Evolutionary conservation across 179 eudicot genomes (phyloP), one percentile per base, ranked within the genome.

Genomic region (Silene vulgaris): DNA sequence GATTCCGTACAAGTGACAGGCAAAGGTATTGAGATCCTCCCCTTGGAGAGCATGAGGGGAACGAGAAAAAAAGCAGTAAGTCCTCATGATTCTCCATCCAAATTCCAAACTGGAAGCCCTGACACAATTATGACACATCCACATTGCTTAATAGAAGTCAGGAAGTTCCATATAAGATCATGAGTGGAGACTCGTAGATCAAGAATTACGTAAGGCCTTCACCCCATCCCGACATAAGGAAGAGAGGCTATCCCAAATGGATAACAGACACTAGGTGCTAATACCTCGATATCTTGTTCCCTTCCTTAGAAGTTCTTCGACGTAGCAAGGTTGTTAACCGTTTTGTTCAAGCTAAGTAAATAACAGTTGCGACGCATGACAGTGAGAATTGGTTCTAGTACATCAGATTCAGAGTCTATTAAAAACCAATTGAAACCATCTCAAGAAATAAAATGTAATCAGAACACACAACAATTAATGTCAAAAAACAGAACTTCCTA

Each of bases 211-310:
- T 60, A 7, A 60, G 26, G 64, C 64, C 64, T 60, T 20, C 64
- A 60, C 26, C 26, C 28, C 28, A 60, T 19, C 23, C 64, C 64
- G 2, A 5, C 12, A 60, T 60, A 19, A 60, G 26, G 20, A 60
- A 60, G 64, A 17, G 64, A 60, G 28, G 26, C 28, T 60, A 19
- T 8, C 64, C 7, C 23, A 6, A 60, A 17, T 17, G 64, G 20
- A 45, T 60, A 60, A 60, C 26, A 60, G 64, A 60, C 68, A 26
- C 37, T 64, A 29, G 7, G 29, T 64, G 68, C 68, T 40, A 64
- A 16, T 29, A 28, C 68, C 29, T 12, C 29, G 37, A 64, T 64
- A 30, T 60, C 26, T 60, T 13, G 19, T 59, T 59, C 23, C 29
- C 32, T 63, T 11, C 30, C 26, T 23, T 23, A 28, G 16, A 26